Percentiles rank a stretch among this genome's conserved stretches.
Conservation (phyloP, 169 alveolate genomes). For the Plasmodium falciparum region DNA sequence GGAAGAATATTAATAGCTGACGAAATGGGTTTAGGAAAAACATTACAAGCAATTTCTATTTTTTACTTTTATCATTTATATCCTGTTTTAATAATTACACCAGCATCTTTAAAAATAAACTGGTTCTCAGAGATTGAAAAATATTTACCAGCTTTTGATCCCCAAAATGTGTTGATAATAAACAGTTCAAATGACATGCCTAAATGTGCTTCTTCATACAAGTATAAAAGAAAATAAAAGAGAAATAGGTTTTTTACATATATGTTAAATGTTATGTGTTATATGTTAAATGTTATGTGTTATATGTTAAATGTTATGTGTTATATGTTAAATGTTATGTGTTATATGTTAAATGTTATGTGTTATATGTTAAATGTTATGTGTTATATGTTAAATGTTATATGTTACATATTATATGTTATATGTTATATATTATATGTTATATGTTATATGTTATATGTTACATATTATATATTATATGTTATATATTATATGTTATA, state of each 20-base stretch:
- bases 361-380: too few relatives aligned
- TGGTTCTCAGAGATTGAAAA: conserved; percentile 95
- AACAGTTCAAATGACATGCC: conserved; percentile 88
- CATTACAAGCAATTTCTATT: conserved; percentile 92
- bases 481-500: too few relatives aligned
- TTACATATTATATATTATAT: too few relatives aligned
- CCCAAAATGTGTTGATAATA: conserved; percentile 91
- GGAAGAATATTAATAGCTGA: conserved; percentile 94
- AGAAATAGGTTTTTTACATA: not conserved
- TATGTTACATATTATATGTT: too few relatives aligned
- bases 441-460: too few relatives aligned
- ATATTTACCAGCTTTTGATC: conserved; percentile 93
- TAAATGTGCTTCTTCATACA: not conserved
- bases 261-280: too few relatives aligned
- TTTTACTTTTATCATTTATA: conserved; percentile 88
- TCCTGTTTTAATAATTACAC: conserved; percentile 94
- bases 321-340: too few relatives aligned
- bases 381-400: too few relatives aligned
- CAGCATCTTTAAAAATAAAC: conserved; percentile 95
- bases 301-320: too few relatives aligned
- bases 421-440: too few relatives aligned
- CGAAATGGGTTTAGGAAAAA: conserved; percentile 97
- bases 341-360: too few relatives aligned
- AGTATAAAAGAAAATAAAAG: not conserved
- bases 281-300: too few relatives aligned